phyloP scores from a whole-genome alignment of 164 flowering plant species.

The Annona squamosa region DNA sequence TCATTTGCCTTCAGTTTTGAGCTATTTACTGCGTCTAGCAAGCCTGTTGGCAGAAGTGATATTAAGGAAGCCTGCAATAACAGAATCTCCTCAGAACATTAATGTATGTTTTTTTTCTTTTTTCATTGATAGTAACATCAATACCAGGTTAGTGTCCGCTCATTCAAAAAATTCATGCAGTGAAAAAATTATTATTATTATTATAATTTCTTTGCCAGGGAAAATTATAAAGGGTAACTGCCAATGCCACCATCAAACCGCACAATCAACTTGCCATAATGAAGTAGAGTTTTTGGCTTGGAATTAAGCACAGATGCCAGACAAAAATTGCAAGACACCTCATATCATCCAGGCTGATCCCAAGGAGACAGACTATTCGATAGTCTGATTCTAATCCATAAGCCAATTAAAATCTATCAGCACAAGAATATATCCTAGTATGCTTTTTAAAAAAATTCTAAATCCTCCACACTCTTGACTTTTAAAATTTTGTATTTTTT shows the following conservation, averaged over 20 bases:
- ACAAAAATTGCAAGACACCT: too few species aligned
- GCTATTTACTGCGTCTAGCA: constrained; percentile 37
- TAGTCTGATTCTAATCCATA: too few species aligned
- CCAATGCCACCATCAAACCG: neutral
- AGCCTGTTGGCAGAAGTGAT: constrained; percentile 61
- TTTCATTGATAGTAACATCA: neutral
- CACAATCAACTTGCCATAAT: neutral
- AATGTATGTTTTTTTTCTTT: neutral
- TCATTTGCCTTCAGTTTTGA: constrained; percentile 40
- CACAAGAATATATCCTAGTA: too few species aligned
- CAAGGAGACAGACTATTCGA: too few species aligned
- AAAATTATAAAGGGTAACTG: neutral
- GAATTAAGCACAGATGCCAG: neutral
- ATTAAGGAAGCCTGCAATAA: constrained; percentile 76
- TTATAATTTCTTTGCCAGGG: neutral
- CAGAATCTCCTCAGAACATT: constrained; percentile 6
- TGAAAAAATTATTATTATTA: constrained; percentile 1
- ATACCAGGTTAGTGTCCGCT: neutral
- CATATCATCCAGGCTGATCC: too few species aligned
- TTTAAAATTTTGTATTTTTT: too few species aligned
- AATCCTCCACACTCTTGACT: too few species aligned
- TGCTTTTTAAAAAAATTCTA: too few species aligned
- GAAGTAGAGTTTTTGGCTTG: neutral
- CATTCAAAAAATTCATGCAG: neutral
- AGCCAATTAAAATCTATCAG: too few species aligned